Base-by-base conservation (phyloP, 2,329 filamentous ascomycete genomes). In the Arthrobotrys conoides region DNA sequence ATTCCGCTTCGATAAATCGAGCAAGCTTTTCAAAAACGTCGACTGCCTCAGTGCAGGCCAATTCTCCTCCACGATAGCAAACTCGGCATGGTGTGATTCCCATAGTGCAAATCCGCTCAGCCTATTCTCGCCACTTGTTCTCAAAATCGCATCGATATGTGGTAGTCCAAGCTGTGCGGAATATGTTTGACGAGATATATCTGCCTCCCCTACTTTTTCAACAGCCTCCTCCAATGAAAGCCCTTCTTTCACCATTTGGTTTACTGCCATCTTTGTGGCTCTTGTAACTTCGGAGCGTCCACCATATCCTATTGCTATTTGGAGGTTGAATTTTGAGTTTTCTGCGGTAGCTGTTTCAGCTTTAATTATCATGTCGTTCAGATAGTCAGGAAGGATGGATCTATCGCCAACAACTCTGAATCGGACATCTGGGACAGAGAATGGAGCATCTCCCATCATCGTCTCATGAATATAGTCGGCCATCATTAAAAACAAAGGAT, bases 291-390 rank as follows among this genome's bases (percentile, higher is more conserved):
- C 72, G 9, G 72, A 76, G 5, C 72, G 72, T 14, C 72, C 72
- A n/a, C 72, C 72, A 33, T 76, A 76, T 3, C 72, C 72, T 49
- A 76, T 57, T 16, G 72, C 72, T 33, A 76, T 76, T 51, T 76
- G 72, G 2, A 76, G 27, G 41, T 76, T 76, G 57, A 76, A 76
- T 46, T 57, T 70, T 33, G 36, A 49, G 20, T 76, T 76, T 36
- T 30, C 22, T 14, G 65, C 57, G 0, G 72, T 76, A 46, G 66
- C 30, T 10, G 55, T 33, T 49, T 76, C 72, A 0, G 72, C 72
- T 41, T 76, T 76, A 9, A 30, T 24, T 24, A 76, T 70, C 18
- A 76, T 66, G 3, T 76, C 57, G 18, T 76, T 76, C 16, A 76
- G 46, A 27, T 76, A 65, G 20, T 66, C 49, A 18, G 72, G 66